phyloP scores from a whole-genome alignment of 2,329 filamentous ascomycete species.

The Amauroascus niger region DNA sequence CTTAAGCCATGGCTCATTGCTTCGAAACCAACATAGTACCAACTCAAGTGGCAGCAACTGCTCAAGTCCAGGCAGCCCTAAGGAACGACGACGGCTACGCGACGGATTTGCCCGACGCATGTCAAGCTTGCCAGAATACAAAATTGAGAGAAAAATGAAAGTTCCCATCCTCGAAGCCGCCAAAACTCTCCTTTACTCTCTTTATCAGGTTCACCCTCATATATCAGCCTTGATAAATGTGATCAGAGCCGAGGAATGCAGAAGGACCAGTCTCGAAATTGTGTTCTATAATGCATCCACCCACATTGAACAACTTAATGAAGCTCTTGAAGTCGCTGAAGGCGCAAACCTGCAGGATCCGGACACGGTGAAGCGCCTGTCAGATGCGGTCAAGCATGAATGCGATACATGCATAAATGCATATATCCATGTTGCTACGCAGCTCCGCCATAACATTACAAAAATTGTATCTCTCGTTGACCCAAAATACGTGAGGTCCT shows the following conservation, averaged over 20 bases:
- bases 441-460: constrained; percentile 40
- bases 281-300: constrained; percentile 48
- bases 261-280: constrained; percentile 45
- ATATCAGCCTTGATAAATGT: constrained; percentile 40
- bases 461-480: constrained; percentile 49
- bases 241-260: constrained; percentile 39
- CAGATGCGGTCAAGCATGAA: constrained; percentile 38
- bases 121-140: constrained; percentile 50
- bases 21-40: constrained; percentile 31
- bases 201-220: constrained; percentile 44
- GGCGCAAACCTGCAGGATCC: constrained; percentile 43
- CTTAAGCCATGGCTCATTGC: constrained; percentile 48
- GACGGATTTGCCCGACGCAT: constrained; percentile 43
- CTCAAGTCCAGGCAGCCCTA: constrained; percentile 38
- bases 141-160: constrained; percentile 38
- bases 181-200: constrained; percentile 46
- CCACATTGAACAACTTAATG: constrained; percentile 48
- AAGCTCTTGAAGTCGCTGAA: constrained; percentile 44
- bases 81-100: constrained; percentile 33
- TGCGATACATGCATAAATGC: constrained; percentile 43
- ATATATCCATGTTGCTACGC: constrained; percentile 42
- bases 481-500: constrained; percentile 47
- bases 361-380: constrained; percentile 35
- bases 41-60: constrained; percentile 31
- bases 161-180: constrained; percentile 47